Base-by-base conservation (phyloP, 129 eudicot genomes). In the Rutidosis leptorrhynchoides region DNA sequence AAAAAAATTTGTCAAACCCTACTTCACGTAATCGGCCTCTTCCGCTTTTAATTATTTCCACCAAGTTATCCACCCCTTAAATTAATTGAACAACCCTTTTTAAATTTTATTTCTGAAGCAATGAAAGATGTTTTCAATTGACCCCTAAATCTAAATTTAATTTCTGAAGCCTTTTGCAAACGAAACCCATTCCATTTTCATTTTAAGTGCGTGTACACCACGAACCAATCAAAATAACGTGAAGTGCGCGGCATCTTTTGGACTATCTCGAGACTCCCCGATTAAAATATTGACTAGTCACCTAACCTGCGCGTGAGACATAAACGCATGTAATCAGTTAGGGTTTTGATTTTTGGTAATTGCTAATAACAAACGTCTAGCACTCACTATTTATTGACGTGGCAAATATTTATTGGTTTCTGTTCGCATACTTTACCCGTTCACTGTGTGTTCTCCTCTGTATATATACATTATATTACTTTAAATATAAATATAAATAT, bases 201-300 rank as follows among this genome's bases (percentile, higher is more conserved):
- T 12, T 3, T 28, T 0, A 0, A 0, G 19, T 9, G 68, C 68
- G 68, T 67, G 55, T 0, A 23, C 0, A 0, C 0, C 62, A 74
- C 79, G 74, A 0, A 48, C 68, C 62, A 67, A 67, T 58, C 0
- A 0, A 0, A 24, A 4, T 0, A 2, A 5, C 1, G 25, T n/a
- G 58, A 67, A 58, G 79, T 74, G 79, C 73, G 79, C 53, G 67
- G 68, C 79, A 46, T 67, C 68, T 66, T 74, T 57, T 65, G 73
- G 73, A 57, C 78, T 57, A 57, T 74, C 51, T 26, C 49, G 20
- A 40, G 46, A 64, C 65, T 23, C 17, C 17, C 56, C 30, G 78
- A 74, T 73, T 43, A 16, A 28, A 57, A 74, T 17, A 1, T 74
- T 74, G 79, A 74, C 79, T 37, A 54, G 21, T 60, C 52, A 32